A percentile compares a stretch with the other conserved stretches of the same genome.
Evolutionary conservation across 225 moss, liverwort and hornwort species (phyloP).

Genomic region (Sphagnum tenellum): DNA sequence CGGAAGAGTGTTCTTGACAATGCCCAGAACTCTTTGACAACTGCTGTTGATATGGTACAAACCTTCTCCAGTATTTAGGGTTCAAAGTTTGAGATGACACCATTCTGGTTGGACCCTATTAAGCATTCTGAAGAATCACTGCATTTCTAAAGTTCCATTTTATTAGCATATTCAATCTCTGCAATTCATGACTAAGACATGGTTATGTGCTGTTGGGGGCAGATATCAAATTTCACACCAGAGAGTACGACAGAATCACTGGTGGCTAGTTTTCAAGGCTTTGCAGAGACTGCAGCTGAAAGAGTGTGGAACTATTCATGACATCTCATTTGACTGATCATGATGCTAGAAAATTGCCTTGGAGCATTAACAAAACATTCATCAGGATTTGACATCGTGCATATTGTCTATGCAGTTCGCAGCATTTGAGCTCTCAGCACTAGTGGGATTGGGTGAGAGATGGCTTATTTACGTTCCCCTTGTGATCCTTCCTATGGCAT

Average conservation of each 20-base stretch:
- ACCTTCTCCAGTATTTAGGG: too few relatives aligned
- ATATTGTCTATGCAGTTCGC: constrained; percentile 50
- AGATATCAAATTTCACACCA: constrained; percentile 78
- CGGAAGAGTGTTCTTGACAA: constrained; percentile 35
- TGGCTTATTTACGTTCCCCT: constrained; percentile 84
- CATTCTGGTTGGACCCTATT: too few relatives aligned
- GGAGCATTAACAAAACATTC: too few relatives aligned
- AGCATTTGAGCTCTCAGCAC: constrained; percentile 80
- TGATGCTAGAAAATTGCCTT: too few relatives aligned
- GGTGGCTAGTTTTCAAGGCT: constrained; percentile 41
- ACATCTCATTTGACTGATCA: not conserved
- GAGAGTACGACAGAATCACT: constrained; percentile 50
- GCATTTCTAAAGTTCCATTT: too few relatives aligned
- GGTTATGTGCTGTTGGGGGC: not conserved
- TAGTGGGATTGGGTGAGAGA: constrained; percentile 78
- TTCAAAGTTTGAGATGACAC: too few relatives aligned
- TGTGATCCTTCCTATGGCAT: constrained; percentile 87
- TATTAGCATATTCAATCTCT: too few relatives aligned
- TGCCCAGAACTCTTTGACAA: constrained; percentile 17
- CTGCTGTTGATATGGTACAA: constrained; percentile 42
- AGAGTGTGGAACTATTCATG: constrained; percentile 26
- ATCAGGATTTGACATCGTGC: too few relatives aligned
- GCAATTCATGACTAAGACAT: too few relatives aligned
- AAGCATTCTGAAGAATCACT: too few relatives aligned
- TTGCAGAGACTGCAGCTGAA: constrained; percentile 70